Evolutionary conservation across 345 rosid species (phyloP).

Genomic region (Raphanus sativus): DNA sequence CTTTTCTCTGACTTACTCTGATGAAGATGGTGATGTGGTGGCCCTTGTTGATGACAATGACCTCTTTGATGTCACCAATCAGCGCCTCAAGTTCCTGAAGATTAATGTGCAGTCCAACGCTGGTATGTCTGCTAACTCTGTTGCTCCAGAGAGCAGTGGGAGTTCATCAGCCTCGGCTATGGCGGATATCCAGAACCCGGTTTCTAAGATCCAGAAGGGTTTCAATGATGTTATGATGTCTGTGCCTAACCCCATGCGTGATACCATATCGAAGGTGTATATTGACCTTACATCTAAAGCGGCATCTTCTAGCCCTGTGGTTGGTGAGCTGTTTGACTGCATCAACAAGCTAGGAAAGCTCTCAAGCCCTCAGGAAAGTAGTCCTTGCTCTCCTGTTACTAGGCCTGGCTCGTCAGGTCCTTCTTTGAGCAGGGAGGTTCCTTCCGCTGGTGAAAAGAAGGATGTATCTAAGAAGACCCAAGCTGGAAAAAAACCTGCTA

Average conservation of each 20-base stretch:
- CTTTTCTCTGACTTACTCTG: constrained; percentile 64
- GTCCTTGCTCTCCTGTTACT: constrained; percentile 20
- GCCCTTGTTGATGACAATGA: constrained; percentile 80
- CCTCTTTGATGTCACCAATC: constrained; percentile 66
- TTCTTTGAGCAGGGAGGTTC: constrained; percentile 8
- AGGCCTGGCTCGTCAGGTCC: constrained; percentile 28
- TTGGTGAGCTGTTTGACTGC: constrained; percentile 39
- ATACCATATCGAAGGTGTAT: constrained; percentile 52
- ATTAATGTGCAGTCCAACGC: constrained; percentile 50
- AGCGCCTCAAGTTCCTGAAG: constrained; percentile 70
- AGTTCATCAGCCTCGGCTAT: constrained; percentile 57
- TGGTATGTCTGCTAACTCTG: constrained; percentile 35
- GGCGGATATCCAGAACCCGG: constrained; percentile 40
- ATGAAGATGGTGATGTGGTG: constrained; percentile 90
- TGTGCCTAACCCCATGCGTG: constrained; percentile 62
- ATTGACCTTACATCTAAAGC: constrained; percentile 62
- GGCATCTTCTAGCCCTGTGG: constrained; percentile 43
- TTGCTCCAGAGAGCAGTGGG: constrained; percentile 50
- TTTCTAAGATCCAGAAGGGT: constrained; percentile 43
- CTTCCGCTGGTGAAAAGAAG: constrained; percentile 28
- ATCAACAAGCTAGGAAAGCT: constrained; percentile 38
- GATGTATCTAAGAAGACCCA: constrained; percentile 26
- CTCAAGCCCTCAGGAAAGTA: not conserved
- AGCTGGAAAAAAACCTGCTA: constrained; percentile 21
- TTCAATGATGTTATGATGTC: constrained; percentile 57